Base-by-base conservation (phyloP, 2,329 filamentous ascomycete species). In the Aspergillus neoniger region DNA sequence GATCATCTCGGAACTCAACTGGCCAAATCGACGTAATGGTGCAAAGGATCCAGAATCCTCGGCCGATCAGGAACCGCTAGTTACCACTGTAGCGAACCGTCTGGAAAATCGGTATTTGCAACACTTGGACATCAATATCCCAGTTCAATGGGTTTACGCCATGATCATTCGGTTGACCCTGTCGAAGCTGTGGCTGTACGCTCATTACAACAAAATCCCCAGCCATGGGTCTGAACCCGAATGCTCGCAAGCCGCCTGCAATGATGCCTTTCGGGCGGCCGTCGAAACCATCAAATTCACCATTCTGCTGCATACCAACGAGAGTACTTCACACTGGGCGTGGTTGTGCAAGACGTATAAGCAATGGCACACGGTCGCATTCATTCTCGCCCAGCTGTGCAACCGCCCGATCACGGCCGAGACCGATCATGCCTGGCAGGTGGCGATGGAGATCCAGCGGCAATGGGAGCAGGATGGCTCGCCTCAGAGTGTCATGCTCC, bases 231-330 rank as follows among this genome's bases (percentile, higher is more conserved):
- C 21, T 17, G 17, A 4, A 25, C 14, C 5, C 4, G 32, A 5
- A 15, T 10, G 15, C 5, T 19, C 41, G 25, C 41, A 30, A 9
- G 51, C 47, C n/a, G 61, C 41, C 32, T 61, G 82, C 83, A 83
- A 89, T 59, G 83, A 85, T 55, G 80, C 90, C 0, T 88, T 90
- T 67, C 76, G 86, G 28, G 86, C 85, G 0, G 85, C 86, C 2
- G 79, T 91, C 36, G 87, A 91, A 65, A 85, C 89, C 32, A 80
- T 90, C 28, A 88, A 91, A 70, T 84, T 87, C 68, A 83, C 82
- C 19, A 77, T 87, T 56, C 79, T 87, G 1, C 76, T 90, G 5
- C 85, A 88, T 62, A 84, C 80, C 0, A 86, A 90, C 63, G 74
- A 77, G 19, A 72, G 76, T 1, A 84, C 79, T 0, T 77, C 78